phyloP scores from a whole-genome alignment of 257 asterid species.

The Nicotiana obtusifolia region DNA sequence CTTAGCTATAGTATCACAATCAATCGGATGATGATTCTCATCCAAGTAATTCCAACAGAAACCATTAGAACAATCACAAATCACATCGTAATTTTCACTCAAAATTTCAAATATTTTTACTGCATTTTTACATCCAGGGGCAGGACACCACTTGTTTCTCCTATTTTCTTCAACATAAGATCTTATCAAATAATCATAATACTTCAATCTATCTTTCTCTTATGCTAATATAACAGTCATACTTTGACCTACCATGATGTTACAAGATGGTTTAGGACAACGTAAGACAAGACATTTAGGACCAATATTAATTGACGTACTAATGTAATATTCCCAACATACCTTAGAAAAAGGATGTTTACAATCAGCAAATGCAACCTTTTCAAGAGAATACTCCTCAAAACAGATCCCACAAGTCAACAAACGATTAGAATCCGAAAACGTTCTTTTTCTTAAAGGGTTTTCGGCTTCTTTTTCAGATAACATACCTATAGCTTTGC shows the following conservation, averaged over 20 bases:
- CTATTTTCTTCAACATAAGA: slow-evolving; percentile 9
- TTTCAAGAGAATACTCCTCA: not conserved
- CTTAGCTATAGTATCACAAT: not conserved
- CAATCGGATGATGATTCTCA: slow-evolving; percentile 13
- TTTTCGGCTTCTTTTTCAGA: not conserved
- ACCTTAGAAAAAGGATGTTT: not conserved
- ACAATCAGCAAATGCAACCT: not conserved
- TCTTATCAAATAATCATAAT: not conserved
- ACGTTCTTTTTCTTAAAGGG: no score
- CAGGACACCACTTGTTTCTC: slow-evolving; percentile 8
- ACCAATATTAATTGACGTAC: not conserved
- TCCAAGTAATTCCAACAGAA: slow-evolving; percentile 15
- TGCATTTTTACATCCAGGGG: not conserved
- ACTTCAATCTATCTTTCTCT: not conserved
- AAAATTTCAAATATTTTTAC: not conserved
- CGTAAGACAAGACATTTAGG: not conserved
- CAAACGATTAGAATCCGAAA: not conserved
- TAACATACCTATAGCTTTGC: slow-evolving; percentile 6
- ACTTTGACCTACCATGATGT: not conserved
- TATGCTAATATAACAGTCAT: not conserved
- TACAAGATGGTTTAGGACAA: slow-evolving; percentile 4
- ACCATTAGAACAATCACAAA: slow-evolving; percentile 4
- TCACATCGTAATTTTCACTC: not conserved
- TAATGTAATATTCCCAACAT: slow-evolving; percentile 2
- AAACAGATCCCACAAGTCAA: slow-evolving; percentile 2